A percentile compares a stretch with the other conserved stretches of the same genome.
Conservation (phyloP, 257 asterid species). For the Thymus mandschuricus region DNA sequence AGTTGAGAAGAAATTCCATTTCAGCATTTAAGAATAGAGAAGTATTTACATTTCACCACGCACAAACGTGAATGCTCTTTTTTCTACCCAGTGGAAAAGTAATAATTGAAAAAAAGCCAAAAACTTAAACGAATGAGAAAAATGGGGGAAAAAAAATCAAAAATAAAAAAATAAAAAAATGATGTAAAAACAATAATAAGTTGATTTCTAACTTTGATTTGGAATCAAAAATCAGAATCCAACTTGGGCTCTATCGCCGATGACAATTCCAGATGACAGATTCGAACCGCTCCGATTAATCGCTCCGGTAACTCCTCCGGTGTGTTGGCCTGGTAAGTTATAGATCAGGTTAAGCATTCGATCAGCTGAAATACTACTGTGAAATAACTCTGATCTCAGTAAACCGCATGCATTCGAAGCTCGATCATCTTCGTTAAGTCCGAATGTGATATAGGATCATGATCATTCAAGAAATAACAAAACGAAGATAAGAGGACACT, state of each 20-base stretch:
- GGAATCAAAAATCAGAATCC: conserved; percentile 24
- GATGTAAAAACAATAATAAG: too few relatives aligned
- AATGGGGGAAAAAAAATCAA: too few relatives aligned
- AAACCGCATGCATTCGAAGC: neutral
- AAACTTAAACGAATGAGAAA: too few relatives aligned
- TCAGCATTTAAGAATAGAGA: too few relatives aligned
- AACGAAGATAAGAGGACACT: neutral
- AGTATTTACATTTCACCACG: neutral
- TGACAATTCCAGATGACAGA: conserved; percentile 51
- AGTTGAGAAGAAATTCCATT: too few relatives aligned
- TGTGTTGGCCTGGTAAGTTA: conserved; percentile 42
- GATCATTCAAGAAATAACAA: neutral
- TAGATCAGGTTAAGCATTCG: neutral
- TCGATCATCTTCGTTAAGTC: neutral
- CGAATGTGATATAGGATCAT: neutral
- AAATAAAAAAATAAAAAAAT: too few relatives aligned
- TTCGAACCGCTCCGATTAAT: conserved; percentile 53
- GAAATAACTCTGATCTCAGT: neutral
- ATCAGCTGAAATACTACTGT: neutral
- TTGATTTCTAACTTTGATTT: neutral
- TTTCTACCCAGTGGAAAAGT: neutral
- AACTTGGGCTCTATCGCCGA: conserved; percentile 41
- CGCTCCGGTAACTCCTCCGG: conserved; percentile 59
- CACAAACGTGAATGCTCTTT: neutral
- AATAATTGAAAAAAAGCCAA: too few relatives aligned